A percentile compares a stretch with the other conserved stretches of the same genome.
These are phyloP conservation scores for Mucor piriformis DNA, from an alignment of 371 early-diverging fungal genomes.

Conservation along the genomic window DNA sequence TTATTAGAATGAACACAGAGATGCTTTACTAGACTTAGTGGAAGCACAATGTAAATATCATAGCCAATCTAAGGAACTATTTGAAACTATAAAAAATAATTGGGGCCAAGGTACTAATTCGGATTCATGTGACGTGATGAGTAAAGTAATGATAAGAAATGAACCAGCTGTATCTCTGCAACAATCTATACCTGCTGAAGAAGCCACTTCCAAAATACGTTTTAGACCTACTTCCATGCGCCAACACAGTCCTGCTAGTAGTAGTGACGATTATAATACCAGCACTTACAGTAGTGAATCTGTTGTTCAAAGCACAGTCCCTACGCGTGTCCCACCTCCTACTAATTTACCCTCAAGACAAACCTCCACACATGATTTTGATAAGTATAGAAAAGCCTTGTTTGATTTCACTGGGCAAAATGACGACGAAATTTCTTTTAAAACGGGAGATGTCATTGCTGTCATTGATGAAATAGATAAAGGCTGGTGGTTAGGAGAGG, in stretches of 20 bases:
- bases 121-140: slow-evolving; percentile 14
- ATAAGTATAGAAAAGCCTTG: slow-evolving; percentile 45
- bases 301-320: neutral
- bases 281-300: neutral
- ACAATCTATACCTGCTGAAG: slow-evolving; percentile 1
- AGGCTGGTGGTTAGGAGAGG: slow-evolving; percentile 89
- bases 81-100: slow-evolving; percentile 41
- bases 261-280: slow-evolving; percentile 1
- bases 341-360: slow-evolving; percentile 11
- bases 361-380: neutral
- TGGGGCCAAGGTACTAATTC: slow-evolving; percentile 30
- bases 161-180: neutral
- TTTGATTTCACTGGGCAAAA: slow-evolving; percentile 72
- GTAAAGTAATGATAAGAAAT: slow-evolving; percentile 1
- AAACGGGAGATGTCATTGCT: slow-evolving; percentile 71
- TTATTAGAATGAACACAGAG: slow-evolving; percentile 56
- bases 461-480: slow-evolving; percentile 79
- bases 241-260: neutral
- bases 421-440: slow-evolving; percentile 70
- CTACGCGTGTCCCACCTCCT: slow-evolving; percentile 10
- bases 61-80: slow-evolving; percentile 43
- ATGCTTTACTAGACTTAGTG: slow-evolving; percentile 55
- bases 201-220: neutral
- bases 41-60: slow-evolving; percentile 64
- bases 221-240: neutral